Evolutionary conservation across 2,329 filamentous ascomycete species (phyloP).

Genomic region (Penicillium sp.): DNA sequence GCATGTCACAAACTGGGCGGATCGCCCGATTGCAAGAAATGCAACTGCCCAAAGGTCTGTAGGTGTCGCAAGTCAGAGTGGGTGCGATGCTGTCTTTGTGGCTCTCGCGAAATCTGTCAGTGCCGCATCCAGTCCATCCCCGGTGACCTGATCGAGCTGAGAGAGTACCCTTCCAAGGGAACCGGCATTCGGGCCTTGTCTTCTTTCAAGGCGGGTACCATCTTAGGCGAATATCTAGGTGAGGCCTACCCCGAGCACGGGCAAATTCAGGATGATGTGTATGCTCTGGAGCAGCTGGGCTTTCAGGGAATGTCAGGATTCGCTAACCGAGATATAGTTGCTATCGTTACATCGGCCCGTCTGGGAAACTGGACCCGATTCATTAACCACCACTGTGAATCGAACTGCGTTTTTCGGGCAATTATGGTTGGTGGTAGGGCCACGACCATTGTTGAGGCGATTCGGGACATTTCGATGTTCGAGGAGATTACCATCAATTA

Average conservation of each 20-base stretch:
- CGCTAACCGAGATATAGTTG: neutral
- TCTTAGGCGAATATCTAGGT: constrained; percentile 31
- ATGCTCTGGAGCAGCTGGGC: neutral
- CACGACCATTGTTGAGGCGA: constrained; percentile 23
- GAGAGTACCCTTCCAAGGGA: constrained; percentile 30
- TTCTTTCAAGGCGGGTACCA: constrained; percentile 24
- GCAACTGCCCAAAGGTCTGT: neutral
- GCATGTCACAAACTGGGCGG: neutral
- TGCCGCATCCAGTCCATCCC: constrained; percentile 19
- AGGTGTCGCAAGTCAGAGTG: constrained; percentile 2
- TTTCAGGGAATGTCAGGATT: neutral
- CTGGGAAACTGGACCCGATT: constrained; percentile 40
- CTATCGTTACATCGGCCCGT: constrained; percentile 13
- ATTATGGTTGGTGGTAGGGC: constrained; percentile 23
- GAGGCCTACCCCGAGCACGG: constrained; percentile 10
- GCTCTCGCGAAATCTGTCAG: constrained; percentile 14
- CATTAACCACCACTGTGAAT: constrained; percentile 39
- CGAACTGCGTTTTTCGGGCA: constrained; percentile 22
- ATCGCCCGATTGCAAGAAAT: neutral
- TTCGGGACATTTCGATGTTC: constrained; percentile 31
- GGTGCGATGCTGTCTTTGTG: constrained; percentile 24
- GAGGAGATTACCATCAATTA: constrained; percentile 40
- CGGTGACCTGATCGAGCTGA: constrained; percentile 32
- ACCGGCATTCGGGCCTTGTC: constrained; percentile 34
- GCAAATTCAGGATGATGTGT: neutral